These are phyloP conservation scores for Gentiana straminea DNA, from an alignment of 257 asterid species.

Conservation along the genomic window DNA sequence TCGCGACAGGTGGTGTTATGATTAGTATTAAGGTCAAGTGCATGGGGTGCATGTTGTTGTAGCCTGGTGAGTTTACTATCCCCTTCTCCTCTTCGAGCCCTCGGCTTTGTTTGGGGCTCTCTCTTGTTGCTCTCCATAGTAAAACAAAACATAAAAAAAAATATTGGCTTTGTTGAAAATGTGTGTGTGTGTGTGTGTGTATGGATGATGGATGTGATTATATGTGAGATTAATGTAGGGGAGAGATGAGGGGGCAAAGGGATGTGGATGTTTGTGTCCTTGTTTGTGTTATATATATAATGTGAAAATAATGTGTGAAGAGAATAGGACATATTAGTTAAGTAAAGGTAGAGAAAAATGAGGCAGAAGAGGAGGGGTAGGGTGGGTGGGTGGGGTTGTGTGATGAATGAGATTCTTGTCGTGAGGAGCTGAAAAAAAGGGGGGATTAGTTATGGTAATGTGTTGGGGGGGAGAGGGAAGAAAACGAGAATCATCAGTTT, in stretches of 20 bases:
- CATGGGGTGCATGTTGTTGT: constrained; percentile 22
- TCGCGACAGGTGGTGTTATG: background rate
- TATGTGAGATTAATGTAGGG: background rate
- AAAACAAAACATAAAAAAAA: background rate
- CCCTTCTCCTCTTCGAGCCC: background rate
- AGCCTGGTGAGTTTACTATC: constrained; percentile 14
- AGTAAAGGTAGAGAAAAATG: background rate
- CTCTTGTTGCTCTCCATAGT: constrained; percentile 3
- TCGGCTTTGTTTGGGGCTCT: constrained; percentile 3
- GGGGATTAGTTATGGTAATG: constrained; percentile 10
- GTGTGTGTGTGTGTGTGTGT: too few relatives aligned
- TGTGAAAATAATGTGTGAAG: background rate
- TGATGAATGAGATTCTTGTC: constrained; percentile 3
- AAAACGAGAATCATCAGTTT: constrained; percentile 1
- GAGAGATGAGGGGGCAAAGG: background rate
- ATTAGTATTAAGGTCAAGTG: constrained; percentile 10
- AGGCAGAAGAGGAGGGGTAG: background rate
- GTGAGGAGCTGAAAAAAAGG: constrained; percentile 20
- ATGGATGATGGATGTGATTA: too few relatives aligned
- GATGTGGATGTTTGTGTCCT: background rate
- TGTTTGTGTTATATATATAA: background rate
- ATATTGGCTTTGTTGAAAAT: background rate
- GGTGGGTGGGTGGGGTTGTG: background rate
- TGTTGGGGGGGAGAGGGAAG: background rate
- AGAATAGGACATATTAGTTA: background rate